phyloP scores from a whole-genome alignment of 148 eudicot genomes.

The Chenopodium quinoa region DNA sequence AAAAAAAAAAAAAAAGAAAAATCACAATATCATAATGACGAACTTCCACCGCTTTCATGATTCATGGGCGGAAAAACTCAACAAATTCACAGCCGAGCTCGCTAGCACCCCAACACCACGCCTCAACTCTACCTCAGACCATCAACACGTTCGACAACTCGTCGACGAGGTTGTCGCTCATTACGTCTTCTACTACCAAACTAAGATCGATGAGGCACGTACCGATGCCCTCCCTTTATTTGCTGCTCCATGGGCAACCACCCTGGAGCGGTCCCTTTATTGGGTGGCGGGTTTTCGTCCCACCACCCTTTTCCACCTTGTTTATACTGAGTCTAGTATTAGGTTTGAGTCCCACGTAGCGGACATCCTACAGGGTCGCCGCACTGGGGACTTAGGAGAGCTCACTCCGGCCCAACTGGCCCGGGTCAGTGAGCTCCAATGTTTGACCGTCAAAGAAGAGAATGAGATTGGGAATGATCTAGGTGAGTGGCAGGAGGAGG shows the following conservation, averaged over 20 bases:
- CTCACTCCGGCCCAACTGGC: slow-evolving; percentile 59
- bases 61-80: slow-evolving; percentile 62
- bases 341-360: slow-evolving; percentile 54
- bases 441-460: slow-evolving; percentile 60
- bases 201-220: slow-evolving; percentile 38
- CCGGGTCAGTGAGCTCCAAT: slow-evolving; percentile 73
- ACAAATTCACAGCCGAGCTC: slow-evolving; percentile 40
- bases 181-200: slow-evolving; percentile 47
- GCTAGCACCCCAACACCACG: slow-evolving; percentile 29
- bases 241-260: slow-evolving; percentile 61
- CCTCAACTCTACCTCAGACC: slow-evolving; percentile 36
- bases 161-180: slow-evolving; percentile 47
- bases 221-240: slow-evolving; percentile 48
- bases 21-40: neutral
- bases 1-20: neutral
- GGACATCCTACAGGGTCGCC: slow-evolving; percentile 50
- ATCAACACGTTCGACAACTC: slow-evolving; percentile 26
- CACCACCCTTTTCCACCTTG: slow-evolving; percentile 76
- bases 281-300: slow-evolving; percentile 90
- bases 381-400: slow-evolving; percentile 76
- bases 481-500: slow-evolving; percentile 77
- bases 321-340: slow-evolving; percentile 72
- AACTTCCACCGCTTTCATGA: slow-evolving; percentile 52
- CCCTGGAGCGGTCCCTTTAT: slow-evolving; percentile 69
- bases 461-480: slow-evolving; percentile 60